phyloP scores from a whole-genome alignment of 306 rosid genomes.

The Canavalia gladiata region DNA sequence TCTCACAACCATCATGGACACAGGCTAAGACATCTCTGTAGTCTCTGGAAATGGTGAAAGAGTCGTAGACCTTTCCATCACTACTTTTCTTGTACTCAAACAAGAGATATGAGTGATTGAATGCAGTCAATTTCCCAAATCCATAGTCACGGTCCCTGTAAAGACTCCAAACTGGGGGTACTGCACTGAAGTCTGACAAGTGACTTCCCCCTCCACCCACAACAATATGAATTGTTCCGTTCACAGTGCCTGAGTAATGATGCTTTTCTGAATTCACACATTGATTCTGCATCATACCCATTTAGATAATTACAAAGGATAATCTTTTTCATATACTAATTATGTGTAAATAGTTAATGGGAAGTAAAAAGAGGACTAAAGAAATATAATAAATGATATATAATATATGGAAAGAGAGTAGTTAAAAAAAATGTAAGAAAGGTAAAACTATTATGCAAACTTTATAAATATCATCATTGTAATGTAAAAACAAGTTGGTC shows the following conservation, averaged over 20 bases:
- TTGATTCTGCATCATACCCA: slow-evolving; percentile 62
- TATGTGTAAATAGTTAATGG: too few species aligned
- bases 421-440: too few species aligned
- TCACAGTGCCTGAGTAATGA: slow-evolving; percentile 66
- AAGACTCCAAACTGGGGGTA: slow-evolving; percentile 72
- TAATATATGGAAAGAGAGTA: too few species aligned
- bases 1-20: slow-evolving; percentile 74
- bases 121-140: slow-evolving; percentile 78
- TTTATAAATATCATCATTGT: too few species aligned
- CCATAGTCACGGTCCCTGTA: slow-evolving; percentile 73
- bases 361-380: too few species aligned
- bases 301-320: slow-evolving; percentile 29
- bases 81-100: slow-evolving; percentile 83
- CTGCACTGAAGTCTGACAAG: slow-evolving; percentile 53
- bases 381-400: too few species aligned
- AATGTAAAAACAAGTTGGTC: too few species aligned
- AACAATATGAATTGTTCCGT: slow-evolving; percentile 83
- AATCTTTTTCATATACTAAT: too few species aligned
- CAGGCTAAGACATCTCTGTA: slow-evolving; percentile 84
- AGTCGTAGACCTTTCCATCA: slow-evolving; percentile 73
- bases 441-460: too few species aligned
- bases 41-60: slow-evolving; percentile 74
- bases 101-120: slow-evolving; percentile 70
- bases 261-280: slow-evolving; percentile 65
- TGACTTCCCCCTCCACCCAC: slow-evolving; percentile 84